Evolutionary conservation across 305 asterid species (phyloP).

Genomic region (Fraxinus baroniana): DNA sequence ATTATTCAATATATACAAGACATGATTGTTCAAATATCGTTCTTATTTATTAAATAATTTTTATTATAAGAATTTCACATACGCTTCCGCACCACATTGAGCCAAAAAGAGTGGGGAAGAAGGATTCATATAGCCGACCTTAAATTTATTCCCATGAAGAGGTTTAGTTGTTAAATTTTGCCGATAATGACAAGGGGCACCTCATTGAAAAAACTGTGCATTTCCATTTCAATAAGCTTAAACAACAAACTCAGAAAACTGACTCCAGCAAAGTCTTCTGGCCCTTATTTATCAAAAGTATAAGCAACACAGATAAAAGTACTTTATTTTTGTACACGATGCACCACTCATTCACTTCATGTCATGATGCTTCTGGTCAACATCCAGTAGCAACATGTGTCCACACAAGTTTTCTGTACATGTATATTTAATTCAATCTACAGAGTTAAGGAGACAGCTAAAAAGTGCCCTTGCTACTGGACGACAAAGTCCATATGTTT

Average conservation of each 20-base stretch:
- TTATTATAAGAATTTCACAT: too few species aligned
- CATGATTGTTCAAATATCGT: too few species aligned
- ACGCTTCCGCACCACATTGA: neutral
- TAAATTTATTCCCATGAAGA: neutral
- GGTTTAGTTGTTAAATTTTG: neutral
- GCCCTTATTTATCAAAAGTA: neutral
- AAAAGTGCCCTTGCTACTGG: neutral
- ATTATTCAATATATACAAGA: too few species aligned
- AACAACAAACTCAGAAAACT: neutral
- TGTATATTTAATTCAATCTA: neutral
- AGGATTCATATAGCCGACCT: neutral
- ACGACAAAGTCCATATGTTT: neutral
- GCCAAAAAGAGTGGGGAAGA: neutral
- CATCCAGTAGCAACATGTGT: neutral
- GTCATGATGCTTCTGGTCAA: neutral
- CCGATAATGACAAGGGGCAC: neutral
- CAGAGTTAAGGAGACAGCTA: neutral
- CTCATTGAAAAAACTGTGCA: neutral
- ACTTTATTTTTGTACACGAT: neutral
- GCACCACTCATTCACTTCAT: neutral
- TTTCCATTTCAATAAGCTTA: neutral
- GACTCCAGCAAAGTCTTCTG: neutral
- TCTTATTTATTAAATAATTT: too few species aligned
- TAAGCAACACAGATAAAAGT: neutral
- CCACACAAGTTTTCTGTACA: neutral